Evolutionary conservation across 2,329 filamentous ascomycete genomes (phyloP).

Genomic region (Chrysoporthe puriensis): DNA sequence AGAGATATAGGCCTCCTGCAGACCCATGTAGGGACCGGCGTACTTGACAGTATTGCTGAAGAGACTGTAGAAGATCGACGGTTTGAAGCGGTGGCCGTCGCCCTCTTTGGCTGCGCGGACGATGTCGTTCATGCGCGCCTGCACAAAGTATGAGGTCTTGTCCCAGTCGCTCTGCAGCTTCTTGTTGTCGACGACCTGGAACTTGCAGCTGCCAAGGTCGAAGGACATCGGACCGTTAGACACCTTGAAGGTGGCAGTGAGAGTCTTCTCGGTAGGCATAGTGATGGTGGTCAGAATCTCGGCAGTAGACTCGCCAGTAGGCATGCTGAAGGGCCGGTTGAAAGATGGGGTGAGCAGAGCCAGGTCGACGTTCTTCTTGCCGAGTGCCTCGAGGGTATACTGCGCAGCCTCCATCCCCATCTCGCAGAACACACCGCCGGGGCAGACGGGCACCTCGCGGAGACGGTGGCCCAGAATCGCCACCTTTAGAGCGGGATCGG

Average conservation of each 20-base stretch:
- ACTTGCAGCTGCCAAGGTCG: constrained; percentile 23
- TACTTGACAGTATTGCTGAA: constrained; percentile 33
- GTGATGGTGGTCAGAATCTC: constrained; percentile 25
- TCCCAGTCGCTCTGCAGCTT: constrained; percentile 22
- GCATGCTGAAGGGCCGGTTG: constrained; percentile 22
- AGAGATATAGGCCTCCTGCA: constrained; percentile 29
- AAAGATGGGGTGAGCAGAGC: constrained; percentile 21
- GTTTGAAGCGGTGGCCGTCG: constrained; percentile 26
- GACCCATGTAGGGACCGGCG: constrained; percentile 29
- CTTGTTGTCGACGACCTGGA: constrained; percentile 21
- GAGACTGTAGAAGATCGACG: constrained; percentile 33
- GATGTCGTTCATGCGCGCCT: constrained; percentile 21
- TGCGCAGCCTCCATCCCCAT: constrained; percentile 22
- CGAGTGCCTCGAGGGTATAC: constrained; percentile 19
- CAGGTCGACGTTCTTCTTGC: constrained; percentile 21
- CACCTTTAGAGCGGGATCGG: constrained; percentile 19
- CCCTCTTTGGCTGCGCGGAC: constrained; percentile 22
- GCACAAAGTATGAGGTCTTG: constrained; percentile 24
- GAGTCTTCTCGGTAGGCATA: constrained; percentile 16
- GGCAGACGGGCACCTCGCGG: constrained; percentile 22
- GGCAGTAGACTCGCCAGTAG: constrained; percentile 20
- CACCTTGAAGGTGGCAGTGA: constrained; percentile 23
- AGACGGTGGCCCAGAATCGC: constrained; percentile 25
- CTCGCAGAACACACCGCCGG: constrained; percentile 26
- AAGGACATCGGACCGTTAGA: constrained; percentile 20